phyloP scores from a whole-genome alignment of 2,329 filamentous ascomycete species.

The Knufia petricola region DNA sequence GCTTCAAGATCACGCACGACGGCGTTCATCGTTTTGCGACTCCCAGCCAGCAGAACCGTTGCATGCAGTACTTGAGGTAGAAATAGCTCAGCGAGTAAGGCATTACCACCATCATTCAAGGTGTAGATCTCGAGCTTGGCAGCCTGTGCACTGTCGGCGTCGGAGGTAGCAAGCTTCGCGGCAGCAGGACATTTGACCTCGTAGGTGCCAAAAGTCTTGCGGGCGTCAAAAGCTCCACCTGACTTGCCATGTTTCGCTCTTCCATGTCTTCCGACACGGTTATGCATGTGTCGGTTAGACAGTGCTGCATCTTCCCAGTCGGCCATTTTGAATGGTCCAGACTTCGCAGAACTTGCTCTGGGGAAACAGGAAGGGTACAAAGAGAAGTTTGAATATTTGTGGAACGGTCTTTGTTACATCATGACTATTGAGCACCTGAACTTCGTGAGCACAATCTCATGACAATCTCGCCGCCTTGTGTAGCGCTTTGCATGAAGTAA shows the following conservation, averaged over 20 bases:
- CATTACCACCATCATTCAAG: not conserved
- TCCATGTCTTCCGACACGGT: not conserved
- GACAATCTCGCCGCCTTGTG: no score
- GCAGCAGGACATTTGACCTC: conserved; percentile 4
- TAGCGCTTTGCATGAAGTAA: no score
- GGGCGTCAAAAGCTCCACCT: not conserved
- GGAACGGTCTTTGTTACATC: no score
- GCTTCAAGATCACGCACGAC: not conserved
- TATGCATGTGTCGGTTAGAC: conserved; percentile 6
- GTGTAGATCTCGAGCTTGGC: not conserved
- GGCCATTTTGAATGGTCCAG: conserved; percentile 6
- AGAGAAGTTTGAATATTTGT: no score
- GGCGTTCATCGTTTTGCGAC: conserved; percentile 1
- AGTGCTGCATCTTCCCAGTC: conserved; percentile 9
- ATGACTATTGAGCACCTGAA: no score
- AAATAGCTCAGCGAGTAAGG: not conserved
- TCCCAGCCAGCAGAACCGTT: conserved; percentile 1
- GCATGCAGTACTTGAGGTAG: not conserved
- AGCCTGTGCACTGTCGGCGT: not conserved
- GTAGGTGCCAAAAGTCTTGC: conserved; percentile 3
- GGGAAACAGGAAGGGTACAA: no score
- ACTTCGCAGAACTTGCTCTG: no score
- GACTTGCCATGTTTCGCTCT: not conserved
- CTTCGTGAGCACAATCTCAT: no score
- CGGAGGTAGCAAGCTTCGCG: not conserved